Evolutionary conservation across 2,329 filamentous ascomycete genomes (phyloP).

Genomic region (Bretziella fagacearum): DNA sequence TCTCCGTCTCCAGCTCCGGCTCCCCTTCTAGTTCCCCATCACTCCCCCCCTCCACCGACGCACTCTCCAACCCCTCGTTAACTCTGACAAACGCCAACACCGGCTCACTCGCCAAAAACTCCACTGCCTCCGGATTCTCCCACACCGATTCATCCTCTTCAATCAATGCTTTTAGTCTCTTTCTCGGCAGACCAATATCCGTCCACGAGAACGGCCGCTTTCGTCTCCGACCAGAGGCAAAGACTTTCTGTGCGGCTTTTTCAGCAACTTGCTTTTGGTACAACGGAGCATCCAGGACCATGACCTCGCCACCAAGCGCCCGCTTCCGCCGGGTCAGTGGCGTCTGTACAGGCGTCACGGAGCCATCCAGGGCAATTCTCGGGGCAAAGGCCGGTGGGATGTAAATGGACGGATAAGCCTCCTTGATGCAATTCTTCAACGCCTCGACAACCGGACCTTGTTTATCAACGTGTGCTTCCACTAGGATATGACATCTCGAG

Average conservation of each 20-base stretch:
- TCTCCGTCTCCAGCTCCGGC: neutral
- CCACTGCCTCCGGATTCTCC: constrained; percentile 12
- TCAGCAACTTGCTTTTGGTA: constrained; percentile 25
- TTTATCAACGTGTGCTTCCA: constrained; percentile 27
- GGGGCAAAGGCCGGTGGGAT: constrained; percentile 16
- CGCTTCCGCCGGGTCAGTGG: constrained; percentile 11
- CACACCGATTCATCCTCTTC: constrained; percentile 12
- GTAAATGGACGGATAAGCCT: constrained; percentile 28
- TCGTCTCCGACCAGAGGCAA: constrained; percentile 1
- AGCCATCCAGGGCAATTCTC: neutral
- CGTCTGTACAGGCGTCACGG: constrained; percentile 1
- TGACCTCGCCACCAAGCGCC: constrained; percentile 24
- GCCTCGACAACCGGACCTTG: constrained; percentile 26
- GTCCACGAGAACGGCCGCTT: constrained; percentile 13
- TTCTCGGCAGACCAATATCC: constrained; percentile 11
- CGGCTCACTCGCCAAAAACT: constrained; percentile 7
- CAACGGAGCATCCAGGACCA: constrained; percentile 33
- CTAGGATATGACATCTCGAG: constrained; percentile 28
- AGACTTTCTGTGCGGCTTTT: constrained; percentile 7
- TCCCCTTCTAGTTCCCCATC: neutral
- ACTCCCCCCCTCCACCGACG: constrained; percentile 4
- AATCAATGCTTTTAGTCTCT: constrained; percentile 10
- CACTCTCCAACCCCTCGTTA: constrained; percentile 12
- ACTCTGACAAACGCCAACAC: constrained; percentile 13
- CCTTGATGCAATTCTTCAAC: constrained; percentile 32